Evolutionary conservation across 164 flowering plant species (phyloP), one percentile per base, ranked within the genome.

Genomic region (Macadamia integrifolia): DNA sequence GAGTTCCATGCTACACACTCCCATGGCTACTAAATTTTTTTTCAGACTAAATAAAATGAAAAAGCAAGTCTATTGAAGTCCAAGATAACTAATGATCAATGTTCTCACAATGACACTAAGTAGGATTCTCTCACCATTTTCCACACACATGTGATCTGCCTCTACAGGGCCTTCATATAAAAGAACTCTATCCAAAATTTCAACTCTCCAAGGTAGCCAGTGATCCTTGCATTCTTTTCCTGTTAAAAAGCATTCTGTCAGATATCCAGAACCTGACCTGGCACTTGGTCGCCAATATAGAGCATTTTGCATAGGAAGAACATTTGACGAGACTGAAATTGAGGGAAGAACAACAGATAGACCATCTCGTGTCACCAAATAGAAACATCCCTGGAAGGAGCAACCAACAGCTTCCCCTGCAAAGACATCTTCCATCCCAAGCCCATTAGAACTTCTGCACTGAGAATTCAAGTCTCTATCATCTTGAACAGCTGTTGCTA

Each of bases 291-390:
- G 77, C 72, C 72, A 73, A 78, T 78, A 77, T 57, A 85, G 87
- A 73, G 86, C 66, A 5, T 79, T 72, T 69, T 84, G 88, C 72
- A 83, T 72, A 63, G 89, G 83, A 66, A 72, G 72, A 56, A 69
- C 72, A 74, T 67, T 64, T 59, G 93, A 75, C 49, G 91, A 67
- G 66, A 87, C 65, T 68, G 92, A 82, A 73, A 90, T 63, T 42
- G 91, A 76, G 30, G 99, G 96, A 67, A 95, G 87, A 73, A 87
- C 89, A 44, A 92, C 88, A 44, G 84, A 88, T 40, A 95, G 81
- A 69, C 96, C 96, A 69, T 68, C 66, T 69, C 79, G 71, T 44
- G 91, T 80, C 32, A 90, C 96, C 81, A 95, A 80, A 83, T 92
- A 95, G 31, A 90, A 75, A 75, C 76, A 83, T 11, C 98, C 99